Base-by-base conservation (phyloP, 805 yeast species). In the Myxozyma geophila region DNA sequence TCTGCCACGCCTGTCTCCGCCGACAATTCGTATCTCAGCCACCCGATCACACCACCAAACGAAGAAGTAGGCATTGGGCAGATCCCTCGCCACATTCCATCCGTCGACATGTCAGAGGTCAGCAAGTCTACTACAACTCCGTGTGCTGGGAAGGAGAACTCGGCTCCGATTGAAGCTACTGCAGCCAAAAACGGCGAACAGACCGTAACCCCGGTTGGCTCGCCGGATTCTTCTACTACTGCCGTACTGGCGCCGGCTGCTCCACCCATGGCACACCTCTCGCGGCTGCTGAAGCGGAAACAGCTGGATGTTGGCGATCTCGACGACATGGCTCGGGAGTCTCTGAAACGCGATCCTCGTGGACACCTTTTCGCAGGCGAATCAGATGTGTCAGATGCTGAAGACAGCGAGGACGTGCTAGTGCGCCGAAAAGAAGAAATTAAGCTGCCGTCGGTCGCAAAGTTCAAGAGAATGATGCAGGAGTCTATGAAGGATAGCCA, bases 341-440 rank as follows among this genome's bases (percentile, higher is more conserved):
- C 70, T 33, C 60, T 69, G 43, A 51, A 52, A 28, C 70, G 70
- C 9, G 71, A 64, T 28, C 64, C 69, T 28, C 54, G 63, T 8
- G 67, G 68, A 7, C 71, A 69, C 53, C 41, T 69, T 35, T 65
- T 69, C 41, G 67, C 71, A n/a, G 71, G 71, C 10, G 71, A 69
- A 49, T 53, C 52, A n/a, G 71, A 66, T 33, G 67, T 51, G 2
- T 53, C 66, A 33, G 67, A 63, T 19, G 54, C 37, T 36, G 65
- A 57, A 40, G 67, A 60, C 36, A 53, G 28, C 1, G 67, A 63
- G 17, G 60, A 39, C 39, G 58, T 17, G 33, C 9, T 21, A 28
- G 46, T 37, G 37, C 40, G 51, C 37, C 19, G 21, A 21, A 54
- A 33, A 23, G 54, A 53, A 39, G 56, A 50, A 12, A 28, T 50